phyloP scores from a whole-genome alignment of 495 filamentous ascomycete species.

The Pseudomonodictys pantanalensis region DNA sequence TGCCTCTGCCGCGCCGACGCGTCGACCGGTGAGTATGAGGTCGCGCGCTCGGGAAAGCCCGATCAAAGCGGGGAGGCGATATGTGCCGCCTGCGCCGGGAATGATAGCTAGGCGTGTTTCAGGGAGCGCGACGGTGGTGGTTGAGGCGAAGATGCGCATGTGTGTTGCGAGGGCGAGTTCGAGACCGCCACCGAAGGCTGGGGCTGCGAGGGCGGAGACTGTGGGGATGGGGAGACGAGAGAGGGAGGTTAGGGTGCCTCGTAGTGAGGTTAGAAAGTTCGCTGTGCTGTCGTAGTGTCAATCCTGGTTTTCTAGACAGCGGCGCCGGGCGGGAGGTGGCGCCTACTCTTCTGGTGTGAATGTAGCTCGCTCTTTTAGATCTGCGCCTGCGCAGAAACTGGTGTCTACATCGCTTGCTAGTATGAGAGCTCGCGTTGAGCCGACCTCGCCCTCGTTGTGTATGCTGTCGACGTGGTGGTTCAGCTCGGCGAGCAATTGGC shows the following conservation, averaged over 20 bases:
- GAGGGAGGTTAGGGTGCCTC: conserved; percentile 66
- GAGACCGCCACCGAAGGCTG: conserved; percentile 87
- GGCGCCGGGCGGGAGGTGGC: conserved; percentile 10
- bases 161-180: conserved; percentile 85
- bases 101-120: conserved; percentile 91
- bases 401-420: conserved; percentile 73
- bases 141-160: conserved; percentile 76
- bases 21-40: conserved; percentile 78
- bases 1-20: conserved; percentile 74
- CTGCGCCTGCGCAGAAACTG: conserved; percentile 90
- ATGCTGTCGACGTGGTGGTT: conserved; percentile 66
- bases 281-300: conserved; percentile 54
- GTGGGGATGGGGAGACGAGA: conserved; percentile 78
- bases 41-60: conserved; percentile 74
- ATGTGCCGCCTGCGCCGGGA: conserved; percentile 90
- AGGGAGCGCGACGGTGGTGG: conserved; percentile 73
- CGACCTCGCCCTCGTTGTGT: conserved; percentile 61
- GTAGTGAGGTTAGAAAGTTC: conserved; percentile 71
- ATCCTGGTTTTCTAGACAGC: neutral
- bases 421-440: conserved; percentile 71
- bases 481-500: conserved; percentile 67
- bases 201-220: conserved; percentile 74
- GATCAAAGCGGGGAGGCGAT: conserved; percentile 73
- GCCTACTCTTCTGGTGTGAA: conserved; percentile 68
- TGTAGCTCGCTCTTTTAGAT: conserved; percentile 78